phyloP scores from a whole-genome alignment of 1,284 basidiomycete genomes.

The Thecaphora thlaspeos region DNA sequence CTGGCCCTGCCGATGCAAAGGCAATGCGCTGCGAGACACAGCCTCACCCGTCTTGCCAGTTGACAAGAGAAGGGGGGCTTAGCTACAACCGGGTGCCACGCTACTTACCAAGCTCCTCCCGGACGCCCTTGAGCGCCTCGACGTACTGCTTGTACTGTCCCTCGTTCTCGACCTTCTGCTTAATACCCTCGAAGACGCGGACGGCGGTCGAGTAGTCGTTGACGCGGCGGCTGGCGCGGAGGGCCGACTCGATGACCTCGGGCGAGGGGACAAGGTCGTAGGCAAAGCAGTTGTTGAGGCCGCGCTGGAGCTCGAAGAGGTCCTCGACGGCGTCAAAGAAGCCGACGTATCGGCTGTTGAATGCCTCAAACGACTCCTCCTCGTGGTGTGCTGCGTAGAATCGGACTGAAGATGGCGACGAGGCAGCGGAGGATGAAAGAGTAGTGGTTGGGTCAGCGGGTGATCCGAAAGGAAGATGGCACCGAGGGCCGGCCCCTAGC shows the following conservation, averaged over 20 bases:
- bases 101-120: slow-evolving; percentile 47
- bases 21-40: too few species aligned
- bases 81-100: neutral
- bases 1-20: too few species aligned
- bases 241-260: slow-evolving; percentile 82
- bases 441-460: neutral
- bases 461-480: too few species aligned
- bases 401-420: slow-evolving; percentile 26
- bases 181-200: slow-evolving; percentile 72
- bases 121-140: slow-evolving; percentile 48
- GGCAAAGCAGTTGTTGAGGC: slow-evolving; percentile 98
- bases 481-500: too few species aligned
- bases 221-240: slow-evolving; percentile 84
- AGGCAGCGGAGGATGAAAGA: slow-evolving; percentile 1
- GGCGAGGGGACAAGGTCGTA: slow-evolving; percentile 95
- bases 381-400: slow-evolving; percentile 59
- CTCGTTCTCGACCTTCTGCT: slow-evolving; percentile 57
- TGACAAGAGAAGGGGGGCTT: neutral
- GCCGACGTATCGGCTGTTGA: slow-evolving; percentile 86
- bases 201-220: slow-evolving; percentile 97
- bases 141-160: slow-evolving; percentile 57
- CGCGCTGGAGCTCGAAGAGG: slow-evolving; percentile 81
- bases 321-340: slow-evolving; percentile 93
- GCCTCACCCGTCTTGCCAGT: too few species aligned
- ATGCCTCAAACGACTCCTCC: slow-evolving; percentile 88